Evolutionary conservation across 768 basidiomycete species (phyloP).

Genomic region (Xerocomellus intermedius): DNA sequence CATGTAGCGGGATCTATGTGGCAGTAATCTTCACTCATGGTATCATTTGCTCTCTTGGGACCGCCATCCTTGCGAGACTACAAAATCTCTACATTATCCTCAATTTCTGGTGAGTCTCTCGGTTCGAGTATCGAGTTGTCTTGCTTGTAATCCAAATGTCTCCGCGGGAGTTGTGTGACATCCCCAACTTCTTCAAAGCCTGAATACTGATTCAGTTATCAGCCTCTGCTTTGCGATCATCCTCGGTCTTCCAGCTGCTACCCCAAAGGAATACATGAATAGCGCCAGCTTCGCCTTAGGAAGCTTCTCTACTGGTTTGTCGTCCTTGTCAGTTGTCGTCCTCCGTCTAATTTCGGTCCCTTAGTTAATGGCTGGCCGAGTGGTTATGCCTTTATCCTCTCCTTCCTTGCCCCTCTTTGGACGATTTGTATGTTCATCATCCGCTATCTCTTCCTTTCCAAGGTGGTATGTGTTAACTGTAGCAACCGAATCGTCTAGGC

Average conservation of each 20-base stretch:
- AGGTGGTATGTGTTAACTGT: not conserved
- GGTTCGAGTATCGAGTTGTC: not conserved
- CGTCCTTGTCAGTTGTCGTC: not conserved
- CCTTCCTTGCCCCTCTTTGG: conserved; percentile 51
- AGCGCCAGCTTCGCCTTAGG: conserved; percentile 59
- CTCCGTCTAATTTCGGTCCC: not conserved
- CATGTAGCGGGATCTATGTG: conserved; percentile 58
- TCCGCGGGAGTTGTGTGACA: not conserved
- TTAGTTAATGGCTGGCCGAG: conserved; percentile 44
- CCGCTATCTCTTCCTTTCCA: not conserved
- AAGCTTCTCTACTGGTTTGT: conserved; percentile 57
- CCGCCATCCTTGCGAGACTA: conserved; percentile 60
- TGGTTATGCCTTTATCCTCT: conserved; percentile 51
- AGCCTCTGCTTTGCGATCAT: conserved; percentile 37
- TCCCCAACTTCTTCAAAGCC: too few relatives aligned
- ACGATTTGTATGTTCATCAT: conserved; percentile 35
- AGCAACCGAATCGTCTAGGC: conserved; percentile 18
- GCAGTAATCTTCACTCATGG: conserved; percentile 63
- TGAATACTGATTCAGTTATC: not conserved
- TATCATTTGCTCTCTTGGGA: conserved; percentile 64
- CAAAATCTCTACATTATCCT: conserved; percentile 71
- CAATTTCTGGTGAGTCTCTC: conserved; percentile 56
- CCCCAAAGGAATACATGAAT: conserved; percentile 59
- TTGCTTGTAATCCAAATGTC: too few relatives aligned
- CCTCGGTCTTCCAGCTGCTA: conserved; percentile 64